Evolutionary conservation across 2,329 filamentous ascomycete genomes (phyloP), one percentile per base, ranked within the genome.

Genomic region (Trichoderma endophyticum): DNA sequence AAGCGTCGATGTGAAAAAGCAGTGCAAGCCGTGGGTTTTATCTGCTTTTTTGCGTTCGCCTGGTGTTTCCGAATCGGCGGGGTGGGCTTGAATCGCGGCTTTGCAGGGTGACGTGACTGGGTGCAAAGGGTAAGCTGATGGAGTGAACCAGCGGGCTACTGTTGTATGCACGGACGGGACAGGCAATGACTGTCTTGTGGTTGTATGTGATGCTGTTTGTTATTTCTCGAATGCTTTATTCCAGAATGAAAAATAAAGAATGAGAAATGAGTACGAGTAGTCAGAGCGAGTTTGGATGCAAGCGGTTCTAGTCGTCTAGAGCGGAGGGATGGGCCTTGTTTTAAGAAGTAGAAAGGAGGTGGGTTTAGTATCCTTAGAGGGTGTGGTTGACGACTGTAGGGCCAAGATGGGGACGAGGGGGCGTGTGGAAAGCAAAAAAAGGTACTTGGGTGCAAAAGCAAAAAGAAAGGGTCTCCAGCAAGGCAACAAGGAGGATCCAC

Each of bases 401-500:
- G 68, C 59, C 59, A 70, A 18, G 26, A 30, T 43, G 14, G 24
- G 5, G 24, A 32, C 36, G 14, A 18, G 36, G 57, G 59, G 56
- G 71, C 6, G 71, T 64, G 57, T 24, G 32, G 9, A 39, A 15
- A 28, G 24, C 2, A 43, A 48, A 64, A 64, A 64, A 32, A n/a
- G 26, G 36, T 48, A 48, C 30, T n/a, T 36, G 59, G 32, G 32
- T 32, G 24, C 21, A 30, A 48, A 63, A 65, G 26, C 32, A 39
- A 65, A 57, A 65, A 39, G 21, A 34, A 59, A 65, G 69, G 61
- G 61, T 65, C 56, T 59, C 63, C 54, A 70, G 36, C 71, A 72
- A 70, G 71, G 71, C 71, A 72, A 54, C 65, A 56, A 51, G 51
- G 57, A 65, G 65, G 71, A 72, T 69, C 64, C 71, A 72, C 71